Conservation (phyloP, 495 filamentous ascomycete genomes). For the Tetracladium marchalianum region DNA sequence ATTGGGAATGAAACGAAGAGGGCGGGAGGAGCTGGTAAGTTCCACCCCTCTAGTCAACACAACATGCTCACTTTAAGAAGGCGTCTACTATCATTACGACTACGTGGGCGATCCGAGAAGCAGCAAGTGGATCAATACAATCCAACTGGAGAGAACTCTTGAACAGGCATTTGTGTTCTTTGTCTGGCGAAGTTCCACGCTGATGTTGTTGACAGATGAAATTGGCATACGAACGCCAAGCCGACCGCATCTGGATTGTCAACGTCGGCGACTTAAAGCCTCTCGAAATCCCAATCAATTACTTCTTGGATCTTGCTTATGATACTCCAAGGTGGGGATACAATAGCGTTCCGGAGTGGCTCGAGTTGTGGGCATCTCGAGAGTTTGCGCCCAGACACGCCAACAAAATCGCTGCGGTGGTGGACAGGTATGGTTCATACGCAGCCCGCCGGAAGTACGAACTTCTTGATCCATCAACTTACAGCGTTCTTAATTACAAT, state of each 20-base stretch:
- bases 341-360: slow-evolving; percentile 45
- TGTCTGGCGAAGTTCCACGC: neutral
- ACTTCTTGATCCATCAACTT: slow-evolving; percentile 51
- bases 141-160: slow-evolving; percentile 53
- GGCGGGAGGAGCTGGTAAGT: slow-evolving; percentile 41
- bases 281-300: slow-evolving; percentile 57
- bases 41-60: too few species aligned
- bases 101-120: slow-evolving; percentile 55
- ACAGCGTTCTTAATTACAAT: slow-evolving; percentile 59
- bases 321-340: slow-evolving; percentile 45
- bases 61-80: slow-evolving; percentile 17
- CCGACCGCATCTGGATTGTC: slow-evolving; percentile 63
- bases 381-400: slow-evolving; percentile 47
- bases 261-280: slow-evolving; percentile 70
- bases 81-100: slow-evolving; percentile 73
- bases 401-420: slow-evolving; percentile 39
- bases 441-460: slow-evolving; percentile 60
- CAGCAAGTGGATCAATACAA: slow-evolving; percentile 67
- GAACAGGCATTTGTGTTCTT: slow-evolving; percentile 31
- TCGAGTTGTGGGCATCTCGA: slow-evolving; percentile 44
- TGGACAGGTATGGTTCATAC: slow-evolving; percentile 53
- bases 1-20: slow-evolving; percentile 48
- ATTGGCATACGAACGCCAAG: slow-evolving; percentile 49
- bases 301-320: slow-evolving; percentile 59
- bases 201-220: slow-evolving; percentile 36